Conservation (phyloP, 1,284 basidiomycete genomes). For the Boletellus deceptivus region DNA sequence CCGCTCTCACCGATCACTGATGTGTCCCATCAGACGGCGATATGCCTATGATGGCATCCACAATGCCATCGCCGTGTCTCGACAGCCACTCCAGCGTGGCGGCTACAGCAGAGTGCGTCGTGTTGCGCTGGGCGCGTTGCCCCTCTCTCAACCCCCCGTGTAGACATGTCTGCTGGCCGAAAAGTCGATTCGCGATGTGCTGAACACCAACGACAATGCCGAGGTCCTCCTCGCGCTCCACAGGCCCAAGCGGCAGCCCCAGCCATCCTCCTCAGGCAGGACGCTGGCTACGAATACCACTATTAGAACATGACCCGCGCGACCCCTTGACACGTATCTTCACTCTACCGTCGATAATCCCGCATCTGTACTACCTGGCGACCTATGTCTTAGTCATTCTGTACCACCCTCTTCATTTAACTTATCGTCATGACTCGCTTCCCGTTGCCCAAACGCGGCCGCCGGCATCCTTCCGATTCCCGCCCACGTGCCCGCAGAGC, state of each 20-base stretch:
- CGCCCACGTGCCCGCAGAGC: too few relatives aligned
- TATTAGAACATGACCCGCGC: slow-evolving; percentile 27
- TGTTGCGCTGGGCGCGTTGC: background rate
- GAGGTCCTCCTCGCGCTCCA: slow-evolving; percentile 64
- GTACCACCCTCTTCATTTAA: slow-evolving; percentile 22
- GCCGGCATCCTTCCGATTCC: background rate
- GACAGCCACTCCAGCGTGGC: slow-evolving; percentile 60
- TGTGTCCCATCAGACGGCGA: slow-evolving; percentile 47
- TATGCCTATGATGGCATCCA: slow-evolving; percentile 78
- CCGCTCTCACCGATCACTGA: background rate
- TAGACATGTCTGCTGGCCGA: slow-evolving; percentile 70
- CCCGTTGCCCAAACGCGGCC: slow-evolving; percentile 3
- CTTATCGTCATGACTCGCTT: slow-evolving; percentile 15
- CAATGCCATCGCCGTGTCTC: slow-evolving; percentile 69
- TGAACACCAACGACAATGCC: slow-evolving; percentile 65
- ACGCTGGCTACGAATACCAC: slow-evolving; percentile 14
- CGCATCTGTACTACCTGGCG: slow-evolving; percentile 30
- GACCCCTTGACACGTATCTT: slow-evolving; percentile 10
- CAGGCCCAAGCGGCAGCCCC: slow-evolving; percentile 11
- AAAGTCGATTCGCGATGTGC: slow-evolving; percentile 63
- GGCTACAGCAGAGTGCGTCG: slow-evolving; percentile 70
- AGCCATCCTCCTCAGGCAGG: slow-evolving; percentile 17
- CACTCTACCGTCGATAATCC: slow-evolving; percentile 10
- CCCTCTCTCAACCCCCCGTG: background rate
- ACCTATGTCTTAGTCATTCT: slow-evolving; percentile 13